phyloP scores from a whole-genome alignment of 805 yeast species.

The Priceomyces medius region DNA sequence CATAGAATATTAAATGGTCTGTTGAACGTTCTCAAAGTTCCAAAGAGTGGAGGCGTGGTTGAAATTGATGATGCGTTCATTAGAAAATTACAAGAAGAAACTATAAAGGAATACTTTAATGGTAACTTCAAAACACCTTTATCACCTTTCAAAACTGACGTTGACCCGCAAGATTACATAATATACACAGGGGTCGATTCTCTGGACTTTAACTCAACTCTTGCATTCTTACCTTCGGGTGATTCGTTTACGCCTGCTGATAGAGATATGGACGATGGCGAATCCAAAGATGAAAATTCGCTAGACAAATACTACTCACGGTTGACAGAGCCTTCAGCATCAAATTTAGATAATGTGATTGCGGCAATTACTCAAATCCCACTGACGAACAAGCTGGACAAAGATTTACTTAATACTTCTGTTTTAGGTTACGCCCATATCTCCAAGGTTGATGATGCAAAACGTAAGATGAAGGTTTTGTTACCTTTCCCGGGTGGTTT shows the following conservation, averaged over 20 bases:
- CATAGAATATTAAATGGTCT: slow-evolving; percentile 27
- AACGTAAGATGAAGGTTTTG: slow-evolving; percentile 64
- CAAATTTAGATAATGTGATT: slow-evolving; percentile 70
- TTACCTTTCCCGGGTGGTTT: slow-evolving; percentile 86
- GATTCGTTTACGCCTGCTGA: slow-evolving; percentile 39
- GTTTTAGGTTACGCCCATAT: slow-evolving; percentile 79
- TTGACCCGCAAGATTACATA: slow-evolving; percentile 57
- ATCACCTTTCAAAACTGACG: slow-evolving; percentile 84
- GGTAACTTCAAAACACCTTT: slow-evolving; percentile 66
- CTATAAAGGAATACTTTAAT: slow-evolving; percentile 86
- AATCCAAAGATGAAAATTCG: slow-evolving; percentile 24
- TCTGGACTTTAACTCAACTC: slow-evolving; percentile 33
- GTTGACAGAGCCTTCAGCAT: slow-evolving; percentile 46
- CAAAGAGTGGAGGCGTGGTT: slow-evolving; percentile 74
- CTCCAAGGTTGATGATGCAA: slow-evolving; percentile 70
- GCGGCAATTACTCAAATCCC: slow-evolving; percentile 54
- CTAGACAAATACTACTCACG: slow-evolving; percentile 33
- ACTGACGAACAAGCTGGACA: slow-evolving; percentile 40
- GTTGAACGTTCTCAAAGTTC: slow-evolving; percentile 57
- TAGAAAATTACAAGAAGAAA: slow-evolving; percentile 70
- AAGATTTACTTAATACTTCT: slow-evolving; percentile 53
- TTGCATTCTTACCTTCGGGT: slow-evolving; percentile 43
- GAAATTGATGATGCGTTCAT: slow-evolving; percentile 67
- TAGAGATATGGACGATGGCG: slow-evolving; percentile 18
- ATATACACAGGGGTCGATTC: slow-evolving; percentile 59